Evolutionary conservation across 2,329 filamentous ascomycete genomes (phyloP).

Genomic region (Phialemonium atrogriseum): DNA sequence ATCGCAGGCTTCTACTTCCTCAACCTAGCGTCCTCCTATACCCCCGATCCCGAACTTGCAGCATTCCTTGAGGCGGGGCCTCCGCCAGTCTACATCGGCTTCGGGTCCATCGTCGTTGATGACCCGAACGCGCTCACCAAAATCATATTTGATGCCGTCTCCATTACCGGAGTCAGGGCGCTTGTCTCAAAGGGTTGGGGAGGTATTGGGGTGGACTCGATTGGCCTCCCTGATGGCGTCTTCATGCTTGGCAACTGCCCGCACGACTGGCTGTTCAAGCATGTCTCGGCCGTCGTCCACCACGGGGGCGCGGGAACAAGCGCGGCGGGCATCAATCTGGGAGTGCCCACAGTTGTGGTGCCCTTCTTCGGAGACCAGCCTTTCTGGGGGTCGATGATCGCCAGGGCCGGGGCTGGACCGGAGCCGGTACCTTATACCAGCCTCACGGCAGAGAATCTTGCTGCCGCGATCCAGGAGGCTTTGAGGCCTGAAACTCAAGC

Average conservation of each 20-base stretch:
- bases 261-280: slow-evolving; percentile 83
- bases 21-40: slow-evolving; percentile 57
- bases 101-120: slow-evolving; percentile 75
- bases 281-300: slow-evolving; percentile 74
- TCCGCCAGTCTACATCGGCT: slow-evolving; percentile 73
- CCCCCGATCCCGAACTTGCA: slow-evolving; percentile 55
- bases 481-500: slow-evolving; percentile 50
- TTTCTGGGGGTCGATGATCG: slow-evolving; percentile 75
- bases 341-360: slow-evolving; percentile 72
- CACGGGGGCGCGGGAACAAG: slow-evolving; percentile 86
- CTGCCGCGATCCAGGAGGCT: slow-evolving; percentile 53
- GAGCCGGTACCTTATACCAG: slow-evolving; percentile 60
- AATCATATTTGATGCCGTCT: slow-evolving; percentile 64
- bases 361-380: slow-evolving; percentile 84
- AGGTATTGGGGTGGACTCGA: slow-evolving; percentile 64
- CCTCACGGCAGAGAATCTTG: slow-evolving; percentile 57
- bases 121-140: slow-evolving; percentile 63
- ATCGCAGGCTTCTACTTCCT: slow-evolving; percentile 74
- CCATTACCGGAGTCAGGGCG: slow-evolving; percentile 61
- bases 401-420: slow-evolving; percentile 63
- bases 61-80: slow-evolving; percentile 60
- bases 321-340: slow-evolving; percentile 73
- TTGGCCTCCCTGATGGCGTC: slow-evolving; percentile 64
- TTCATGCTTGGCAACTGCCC: slow-evolving; percentile 81
- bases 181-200: slow-evolving; percentile 86